A percentile compares a stretch with the other conserved stretches of the same genome.
Evolutionary conservation across 768 basidiomycete species (phyloP).

Genomic region (Baorangia bicolor): DNA sequence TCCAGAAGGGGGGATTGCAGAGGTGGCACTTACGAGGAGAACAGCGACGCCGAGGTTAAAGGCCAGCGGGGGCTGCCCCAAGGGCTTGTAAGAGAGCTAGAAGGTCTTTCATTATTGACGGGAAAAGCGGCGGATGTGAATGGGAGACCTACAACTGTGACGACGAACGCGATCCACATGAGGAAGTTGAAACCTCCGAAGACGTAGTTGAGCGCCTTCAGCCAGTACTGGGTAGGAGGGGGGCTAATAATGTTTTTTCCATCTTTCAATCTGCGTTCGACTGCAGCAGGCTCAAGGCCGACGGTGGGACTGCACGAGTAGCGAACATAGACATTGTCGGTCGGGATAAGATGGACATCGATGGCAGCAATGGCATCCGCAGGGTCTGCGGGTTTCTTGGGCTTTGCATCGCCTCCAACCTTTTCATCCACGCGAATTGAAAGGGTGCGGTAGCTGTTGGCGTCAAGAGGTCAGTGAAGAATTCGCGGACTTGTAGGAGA

Average conservation of each 20-base stretch:
- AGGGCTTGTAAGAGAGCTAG: conserved; percentile 52
- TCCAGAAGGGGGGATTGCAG: neutral
- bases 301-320: conserved; percentile 41
- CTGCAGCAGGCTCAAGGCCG: conserved; percentile 49
- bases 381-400: conserved; percentile 30
- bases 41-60: conserved; percentile 54
- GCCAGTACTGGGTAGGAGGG: conserved; percentile 46
- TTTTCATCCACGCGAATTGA: conserved; percentile 43
- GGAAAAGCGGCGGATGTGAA: neutral
- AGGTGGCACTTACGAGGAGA: conserved; percentile 40
- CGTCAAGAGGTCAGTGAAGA: neutral
- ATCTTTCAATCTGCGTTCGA: conserved; percentile 37
- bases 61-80: conserved; percentile 41
- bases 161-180: conserved; percentile 54
- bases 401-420: conserved; percentile 12
- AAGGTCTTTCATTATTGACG: conserved; percentile 15
- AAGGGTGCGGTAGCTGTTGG: conserved; percentile 42
- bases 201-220: conserved; percentile 51
- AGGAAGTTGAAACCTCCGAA: conserved; percentile 60
- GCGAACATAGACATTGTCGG: conserved; percentile 43
- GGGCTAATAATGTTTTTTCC: conserved; percentile 52
- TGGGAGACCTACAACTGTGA: conserved; percentile 38
- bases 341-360: conserved; percentile 46
- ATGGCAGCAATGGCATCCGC: conserved; percentile 42
- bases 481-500: rapidly evolving